Evolutionary conservation across 129 eudicot species (phyloP).

Genomic region (Saussurea involucrata): DNA sequence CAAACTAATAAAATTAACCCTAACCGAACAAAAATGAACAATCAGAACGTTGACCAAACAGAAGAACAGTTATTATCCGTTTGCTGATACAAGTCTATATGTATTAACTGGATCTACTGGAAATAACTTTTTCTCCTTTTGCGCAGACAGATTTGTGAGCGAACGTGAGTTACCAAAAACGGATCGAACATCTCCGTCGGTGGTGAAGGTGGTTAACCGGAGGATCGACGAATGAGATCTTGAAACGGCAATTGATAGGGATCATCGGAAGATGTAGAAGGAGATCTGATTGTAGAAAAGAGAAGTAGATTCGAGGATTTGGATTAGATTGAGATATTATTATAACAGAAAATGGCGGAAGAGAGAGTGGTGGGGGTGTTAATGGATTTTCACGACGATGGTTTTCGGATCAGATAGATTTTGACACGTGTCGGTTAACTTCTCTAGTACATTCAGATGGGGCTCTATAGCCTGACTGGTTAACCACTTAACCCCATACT

Average conservation of each 20-base stretch:
- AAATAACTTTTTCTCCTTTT: constrained; percentile 26
- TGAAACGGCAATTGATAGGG: not conserved
- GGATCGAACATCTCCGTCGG: constrained; percentile 35
- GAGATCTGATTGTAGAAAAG: not conserved
- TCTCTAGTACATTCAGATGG: not conserved
- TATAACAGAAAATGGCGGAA: constrained; percentile 1
- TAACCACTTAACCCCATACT: not conserved
- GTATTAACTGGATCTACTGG: not conserved
- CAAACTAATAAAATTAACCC: not conserved
- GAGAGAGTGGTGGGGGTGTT: constrained; percentile 4
- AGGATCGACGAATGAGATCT: not conserved
- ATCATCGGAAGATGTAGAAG: constrained; percentile 7
- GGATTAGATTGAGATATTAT: constrained; percentile 5
- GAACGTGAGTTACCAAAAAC: constrained; percentile 29
- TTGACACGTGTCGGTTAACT: constrained; percentile 36
- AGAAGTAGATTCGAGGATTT: constrained; percentile 10
- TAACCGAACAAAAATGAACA: not conserved
- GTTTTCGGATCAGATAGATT: constrained; percentile 21
- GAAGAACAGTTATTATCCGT: not conserved
- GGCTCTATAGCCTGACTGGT: not conserved
- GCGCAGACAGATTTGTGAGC: constrained; percentile 27
- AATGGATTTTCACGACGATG: constrained; percentile 23
- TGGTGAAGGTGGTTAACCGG: constrained; percentile 5
- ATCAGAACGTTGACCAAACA: not conserved
- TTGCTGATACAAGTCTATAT: not conserved